Base-by-base conservation (phyloP, 2,329 filamentous ascomycete species). In the Trichoderma sp. region DNA sequence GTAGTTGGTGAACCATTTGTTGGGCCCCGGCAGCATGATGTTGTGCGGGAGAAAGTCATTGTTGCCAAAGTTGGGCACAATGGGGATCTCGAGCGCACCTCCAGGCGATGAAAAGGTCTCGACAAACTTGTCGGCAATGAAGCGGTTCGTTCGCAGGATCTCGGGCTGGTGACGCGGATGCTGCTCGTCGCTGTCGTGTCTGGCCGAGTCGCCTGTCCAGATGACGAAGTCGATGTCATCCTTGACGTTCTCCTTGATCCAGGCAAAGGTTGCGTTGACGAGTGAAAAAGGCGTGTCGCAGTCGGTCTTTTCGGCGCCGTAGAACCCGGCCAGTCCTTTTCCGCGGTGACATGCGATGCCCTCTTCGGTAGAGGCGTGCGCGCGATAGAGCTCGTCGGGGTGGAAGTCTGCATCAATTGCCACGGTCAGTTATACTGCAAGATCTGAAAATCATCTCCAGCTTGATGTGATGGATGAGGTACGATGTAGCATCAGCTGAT, bases 11-110 rank as follows among this genome's bases (percentile, higher is more conserved):
- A 96, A 90, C 89, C 94, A 97, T 68, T 85, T 85, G 72, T 97
- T 97, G 17, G 95, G 95, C 0, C 94, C 95, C 1, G 86, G 83
- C 48, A 87, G 81, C 75, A 99, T 88, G 73, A 98, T 96, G 73
- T 99, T 99, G 79, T 99, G 95, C 1, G 95, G 95, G 67, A 97
- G 86, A 66, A 99, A 93, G 73, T 99, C 95, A 77, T 99, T 99
- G 80, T 99, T 99, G 67, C 95, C 95, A 70, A 97, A 89, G 0
- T 89, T 97, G 0, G 95, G 93, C 21, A 99, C 83, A 34, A 98
- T 86, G 4, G 95, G 94, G 4, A 98, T 84, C 14, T 83, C 77
- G 66, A 93, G 84, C 45, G 69, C 68, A 65, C 86, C 85, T 62
- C 85, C 80, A 41, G 81, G 80, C n/a, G 81, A 81, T 48, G 84